phyloP scores from a whole-genome alignment of 169 alveolate genomes.

The Sarcocystis neurona region DNA sequence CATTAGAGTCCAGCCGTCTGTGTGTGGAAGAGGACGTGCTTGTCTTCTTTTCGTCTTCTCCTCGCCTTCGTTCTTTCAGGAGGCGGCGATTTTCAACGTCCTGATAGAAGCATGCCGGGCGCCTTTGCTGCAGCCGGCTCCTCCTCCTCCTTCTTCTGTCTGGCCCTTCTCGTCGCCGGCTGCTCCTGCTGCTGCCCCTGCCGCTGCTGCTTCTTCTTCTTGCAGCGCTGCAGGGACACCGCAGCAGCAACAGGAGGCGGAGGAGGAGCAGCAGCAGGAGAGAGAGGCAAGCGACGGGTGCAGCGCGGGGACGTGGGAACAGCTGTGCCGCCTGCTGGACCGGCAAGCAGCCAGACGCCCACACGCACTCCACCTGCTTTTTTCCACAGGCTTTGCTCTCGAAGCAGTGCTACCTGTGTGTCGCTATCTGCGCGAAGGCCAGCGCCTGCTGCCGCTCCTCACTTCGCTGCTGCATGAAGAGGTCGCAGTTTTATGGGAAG shows the following conservation, averaged over 20 bases:
- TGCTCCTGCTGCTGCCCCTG: neutral
- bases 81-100: constrained; percentile 48
- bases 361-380: constrained; percentile 40
- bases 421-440: neutral
- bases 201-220: too few relatives aligned
- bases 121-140: neutral
- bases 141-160: neutral
- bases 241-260: too few relatives aligned
- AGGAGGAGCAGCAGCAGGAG: neutral
- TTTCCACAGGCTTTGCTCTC: constrained; percentile 43
- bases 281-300: neutral
- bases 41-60: neutral
- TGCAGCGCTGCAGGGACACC: too few relatives aligned
- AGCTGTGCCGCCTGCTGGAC: constrained; percentile 29
- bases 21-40: too few relatives aligned
- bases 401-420: constrained; percentile 39
- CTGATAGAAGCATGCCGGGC: constrained; percentile 39
- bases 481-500: constrained; percentile 32
- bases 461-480: neutral
- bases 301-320: constrained; percentile 15
- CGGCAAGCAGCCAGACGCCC: constrained; percentile 40
- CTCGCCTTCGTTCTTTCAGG: neutral
- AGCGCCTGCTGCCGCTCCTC: constrained; percentile 41
- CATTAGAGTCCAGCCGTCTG: too few relatives aligned
- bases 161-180: neutral